Evolutionary conservation across 2,329 filamentous ascomycete genomes (phyloP), one percentile per base, ranked within the genome.

Genomic region (Nemania diffusa): DNA sequence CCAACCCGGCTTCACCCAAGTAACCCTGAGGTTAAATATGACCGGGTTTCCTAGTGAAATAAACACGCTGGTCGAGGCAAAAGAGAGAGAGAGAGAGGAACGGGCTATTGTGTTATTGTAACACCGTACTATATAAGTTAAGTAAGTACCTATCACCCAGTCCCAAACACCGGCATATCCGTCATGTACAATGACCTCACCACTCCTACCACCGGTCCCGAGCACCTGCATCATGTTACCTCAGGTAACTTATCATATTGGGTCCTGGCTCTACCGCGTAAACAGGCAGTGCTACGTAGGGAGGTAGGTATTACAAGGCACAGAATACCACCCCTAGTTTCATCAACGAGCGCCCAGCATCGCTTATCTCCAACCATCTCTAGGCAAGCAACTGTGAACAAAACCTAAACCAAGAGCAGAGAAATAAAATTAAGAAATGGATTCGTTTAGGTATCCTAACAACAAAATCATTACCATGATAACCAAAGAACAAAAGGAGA

Each of bases 131-230:
- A 4, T 20, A 20, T 20, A 20, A 46, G n/a, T 2, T 20, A 6
- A 4, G 15, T 4, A 7, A 13, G 7, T 46, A 2, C 20, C 42
- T 11, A 2, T 15, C 42, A 4, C 9, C 46, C 22, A 3, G n/a
- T 37, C 51, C 11, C 2, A 37, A 20, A 20, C 15, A 42, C 32
- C n/a, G 17, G 29, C 32, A 24, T 26, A 57, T 13, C 17, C 56
- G 17, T 44, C 37, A 60, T 64, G 65, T 64, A 64, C 34, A 24
- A 67, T 67, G 65, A 67, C 65, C 61, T 67, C 65, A 67, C 20
- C 13, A 44, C 11, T 20, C 20, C 27, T 20, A 2, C 42, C 5
- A 0, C 15, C 27, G 42, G 51, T n/a, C n/a, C 29, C 27, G 24
- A 62, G 13, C 32, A 9, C 2, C 44, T 22, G 22, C 42, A 32